Conservation (phyloP, 768 basidiomycete genomes). For the Astraeus odoratus region DNA sequence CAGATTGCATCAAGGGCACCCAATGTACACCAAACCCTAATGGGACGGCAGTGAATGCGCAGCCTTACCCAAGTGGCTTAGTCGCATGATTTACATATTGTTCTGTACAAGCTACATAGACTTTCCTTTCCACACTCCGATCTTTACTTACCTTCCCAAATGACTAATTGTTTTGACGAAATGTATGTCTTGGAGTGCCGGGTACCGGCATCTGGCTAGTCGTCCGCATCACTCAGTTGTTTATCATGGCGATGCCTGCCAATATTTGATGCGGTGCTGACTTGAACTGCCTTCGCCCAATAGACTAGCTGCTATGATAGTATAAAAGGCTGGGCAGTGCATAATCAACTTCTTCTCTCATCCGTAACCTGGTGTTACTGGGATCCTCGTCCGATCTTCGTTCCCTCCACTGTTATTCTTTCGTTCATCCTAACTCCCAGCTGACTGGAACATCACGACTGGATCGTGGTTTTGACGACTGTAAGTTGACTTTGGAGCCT, state of each 20-base stretch:
- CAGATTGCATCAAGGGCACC: constrained; percentile 33
- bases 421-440: neutral
- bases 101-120: neutral
- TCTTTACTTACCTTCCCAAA: no score
- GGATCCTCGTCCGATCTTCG: neutral
- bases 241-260: neutral
- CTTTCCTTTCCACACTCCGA: no score
- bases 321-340: neutral
- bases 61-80: constrained; percentile 25
- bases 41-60: constrained; percentile 23
- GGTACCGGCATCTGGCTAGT: no score
- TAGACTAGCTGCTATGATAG: neutral
- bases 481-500: no score
- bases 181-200: no score
- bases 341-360: neutral
- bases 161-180: no score
- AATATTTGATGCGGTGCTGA: neutral
- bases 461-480: constrained; percentile 5
- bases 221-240: no score
- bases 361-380: constrained; percentile 5
- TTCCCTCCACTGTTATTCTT: neutral
- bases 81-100: constrained; percentile 1
- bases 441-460: constrained; percentile 9
- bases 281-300: neutral
- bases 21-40: constrained; percentile 22